Base-by-base conservation (phyloP, 1,284 basidiomycete genomes). In the Papiliotrema fonsecae region DNA sequence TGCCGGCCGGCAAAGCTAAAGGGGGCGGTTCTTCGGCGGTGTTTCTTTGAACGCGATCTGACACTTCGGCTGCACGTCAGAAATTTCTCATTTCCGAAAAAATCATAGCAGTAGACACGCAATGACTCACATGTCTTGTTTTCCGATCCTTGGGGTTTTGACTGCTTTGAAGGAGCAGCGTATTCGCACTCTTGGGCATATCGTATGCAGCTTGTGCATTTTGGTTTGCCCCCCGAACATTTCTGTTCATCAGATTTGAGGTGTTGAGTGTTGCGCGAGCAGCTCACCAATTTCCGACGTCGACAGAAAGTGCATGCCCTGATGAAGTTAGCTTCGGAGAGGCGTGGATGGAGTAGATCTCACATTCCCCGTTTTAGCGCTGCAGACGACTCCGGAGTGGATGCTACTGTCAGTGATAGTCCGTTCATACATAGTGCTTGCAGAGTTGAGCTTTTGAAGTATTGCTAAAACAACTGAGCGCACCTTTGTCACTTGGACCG, bases 231-330 rank as follows among this genome's bases (percentile, higher is more conserved):
- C 0, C 62, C 67, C 6, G 64, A 63, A 32, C 67, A 69, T 40
- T 39, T 31, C 26, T 40, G 19, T 4, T 2, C 9, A 39, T 31
- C 9, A 32, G 32, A 43, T 22, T 26, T 42, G 14, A 5, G 22
- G 13, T 28, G 18, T 11, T 7, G 11, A 6, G 10, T 13, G 38
- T 25, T 6, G 18, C 18, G 11, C 6, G 40, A 42, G 25, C 25
- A 19, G 6, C 26, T 44, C 27, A 65, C 66, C 28, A 69, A 55
- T 47, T 69, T 69, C 6, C 67, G 55, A 13, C 61, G 49, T 1
- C 67, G 55, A 51, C 67, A 69, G 49, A 69, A 69, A 9, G 61
- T 59, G 45, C 67, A 69, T 6, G 67, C 67, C 62, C 65, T 67
- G 31, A 16, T 9, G 18, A 4, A 45, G 26, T 47, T 14, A 18